Evolutionary conservation across 345 rosid species (phyloP).

Genomic region (Camelina neglecta): DNA sequence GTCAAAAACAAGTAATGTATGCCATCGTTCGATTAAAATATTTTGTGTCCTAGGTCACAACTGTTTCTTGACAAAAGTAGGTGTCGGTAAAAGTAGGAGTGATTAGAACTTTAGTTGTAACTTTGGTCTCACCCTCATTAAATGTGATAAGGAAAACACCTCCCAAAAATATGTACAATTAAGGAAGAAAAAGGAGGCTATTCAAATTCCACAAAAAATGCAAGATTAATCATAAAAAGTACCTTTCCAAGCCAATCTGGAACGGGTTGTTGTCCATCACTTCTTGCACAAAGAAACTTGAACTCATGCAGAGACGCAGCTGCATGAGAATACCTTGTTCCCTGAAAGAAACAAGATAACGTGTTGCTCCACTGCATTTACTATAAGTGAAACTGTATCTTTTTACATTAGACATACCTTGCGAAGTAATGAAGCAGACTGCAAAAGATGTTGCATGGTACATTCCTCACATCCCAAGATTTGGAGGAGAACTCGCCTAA

Average conservation of each 20-base stretch:
- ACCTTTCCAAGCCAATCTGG: conserved; percentile 94
- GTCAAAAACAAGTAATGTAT: conserved; percentile 7
- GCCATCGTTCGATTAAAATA: not conserved
- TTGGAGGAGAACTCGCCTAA: conserved; percentile 85
- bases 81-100: not conserved
- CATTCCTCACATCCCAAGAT: conserved; percentile 68
- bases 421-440: conserved; percentile 89
- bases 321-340: conserved; percentile 85
- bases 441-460: conserved; percentile 76
- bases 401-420: conserved; percentile 59
- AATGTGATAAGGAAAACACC: conserved; percentile 21
- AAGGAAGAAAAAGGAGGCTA: conserved; percentile 19
- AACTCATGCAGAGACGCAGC: conserved; percentile 88
- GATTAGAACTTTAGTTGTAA: conserved; percentile 24
- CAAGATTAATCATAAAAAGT: conserved; percentile 34
- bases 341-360: conserved; percentile 54
- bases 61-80: conserved; percentile 18
- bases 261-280: conserved; percentile 51
- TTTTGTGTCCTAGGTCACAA: conserved; percentile 26
- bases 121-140: conserved; percentile 14
- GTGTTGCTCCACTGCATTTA: conserved; percentile 25
- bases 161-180: conserved; percentile 12
- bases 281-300: conserved; percentile 62
- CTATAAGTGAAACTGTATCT: conserved; percentile 24
- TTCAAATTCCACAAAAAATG: conserved; percentile 26